Evolutionary conservation across 2,329 filamentous ascomycete species (phyloP), one percentile per base, ranked within the genome.

Genomic region (Geosmithia putterillii): DNA sequence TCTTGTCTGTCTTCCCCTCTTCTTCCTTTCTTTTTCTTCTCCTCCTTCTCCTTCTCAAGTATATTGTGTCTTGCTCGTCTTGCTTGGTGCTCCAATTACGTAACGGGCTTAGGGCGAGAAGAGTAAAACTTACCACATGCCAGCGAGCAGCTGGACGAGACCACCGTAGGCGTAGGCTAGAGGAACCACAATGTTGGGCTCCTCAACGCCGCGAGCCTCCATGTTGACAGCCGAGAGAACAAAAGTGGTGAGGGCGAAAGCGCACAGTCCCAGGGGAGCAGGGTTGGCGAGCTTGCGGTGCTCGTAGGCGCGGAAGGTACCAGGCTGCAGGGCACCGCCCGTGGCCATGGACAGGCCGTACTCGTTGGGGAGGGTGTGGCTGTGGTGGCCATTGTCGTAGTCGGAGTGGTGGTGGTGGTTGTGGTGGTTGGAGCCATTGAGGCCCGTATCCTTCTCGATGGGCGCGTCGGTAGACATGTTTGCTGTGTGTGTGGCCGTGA

Each of bases 191-290:
- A 90, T 73, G 57, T 79, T 83, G 40, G 83, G 79, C 3, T 57
- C 59, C 1, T 62, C 61, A 44, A 88, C 67, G 45, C 69, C 71
- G 12, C 79, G 73, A 3, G 79, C 66, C 43, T 75, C 69, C 61
- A 86, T 70, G 66, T 90, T 90, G 64, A 90, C 70, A 53, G 74
- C 67, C 23, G 81, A 85, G 41, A 90, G 73, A 34, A 90, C 76
- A 59, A 90, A 90, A 12, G 85, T 90, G 43, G 85, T 90, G 56
- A 90, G 69, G 49, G 85, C 86, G 67, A 90, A 90, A 58, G 82
- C 85, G 48, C 70, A 76, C 41, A 90, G 76, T 49, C 86, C 85
- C 35, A 89, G 71, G 23, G 84, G 85, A 43, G 81, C 83, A 4
- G 85, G 85, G 64, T 89, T 89, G 66, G 74, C 85, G 60, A 89